Evolutionary conservation across 176 grass and related monocot genomes (phyloP), one percentile per base, ranked within the genome.

Genomic region (Paspalum notatum): DNA sequence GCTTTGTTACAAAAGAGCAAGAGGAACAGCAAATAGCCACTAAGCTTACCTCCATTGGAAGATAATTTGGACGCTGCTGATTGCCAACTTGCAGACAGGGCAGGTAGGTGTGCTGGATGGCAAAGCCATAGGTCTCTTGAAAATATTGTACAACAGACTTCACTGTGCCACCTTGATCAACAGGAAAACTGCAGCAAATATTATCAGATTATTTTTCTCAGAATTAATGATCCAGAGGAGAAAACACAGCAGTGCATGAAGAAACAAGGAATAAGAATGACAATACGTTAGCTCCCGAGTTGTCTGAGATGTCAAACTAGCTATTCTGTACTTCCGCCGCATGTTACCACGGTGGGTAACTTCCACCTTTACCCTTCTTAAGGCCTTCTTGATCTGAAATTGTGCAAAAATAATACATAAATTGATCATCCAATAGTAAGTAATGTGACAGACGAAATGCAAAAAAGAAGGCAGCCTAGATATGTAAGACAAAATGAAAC

Each of bases 331-430:
- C 82, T 93, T 98, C n/a, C 96, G 84, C 24, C 92, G 87, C 80
- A 95, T 98, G 79, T 98, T 98, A 25, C 96, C 90, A 83, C 96
- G 96, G 72, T 98, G 96, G 59, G 96, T 98, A 59, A 98, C 96
- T 87, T 95, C 96, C 42, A 98, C 92, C 75, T 91, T 95, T 16
- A 98, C 92, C 68, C 96, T 92, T 80, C 86, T 93, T 54, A 98
- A 70, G 62, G 96, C 92, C 65, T 95, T 98, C 79, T 93, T 98
- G 76, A 98, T 93, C 96, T 98, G 77, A 78, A 74, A 49, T 79
- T 80, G 52, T 81, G 12, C 15, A 37, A 14, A 14, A 75, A 71
- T 15, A 55, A 49, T 11, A 81, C 50, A 49, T 12, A 66, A 40
- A 61, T 63, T 71, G 2, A 5, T 82, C 18, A 27, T 39, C 16